phyloP scores from a whole-genome alignment of 1,284 basidiomycete genomes.

The Fomitopsis pinicola region DNA sequence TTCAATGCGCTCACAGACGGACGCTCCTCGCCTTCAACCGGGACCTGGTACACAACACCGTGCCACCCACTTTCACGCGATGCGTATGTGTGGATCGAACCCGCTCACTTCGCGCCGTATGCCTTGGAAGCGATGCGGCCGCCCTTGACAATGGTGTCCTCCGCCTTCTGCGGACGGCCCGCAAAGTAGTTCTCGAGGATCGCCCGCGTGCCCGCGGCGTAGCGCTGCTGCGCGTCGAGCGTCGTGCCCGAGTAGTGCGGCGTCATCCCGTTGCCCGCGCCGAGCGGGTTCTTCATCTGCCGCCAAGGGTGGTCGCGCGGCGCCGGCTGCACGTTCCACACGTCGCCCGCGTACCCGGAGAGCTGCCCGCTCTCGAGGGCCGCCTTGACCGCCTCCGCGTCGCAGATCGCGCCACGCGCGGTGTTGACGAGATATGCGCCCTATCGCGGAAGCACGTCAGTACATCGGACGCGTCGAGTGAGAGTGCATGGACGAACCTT shows the following conservation, averaged over 20 bases:
- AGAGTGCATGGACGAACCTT: constrained; percentile 33
- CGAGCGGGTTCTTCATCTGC: constrained; percentile 75
- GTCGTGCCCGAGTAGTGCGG: constrained; percentile 89
- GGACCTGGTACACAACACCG: too few species aligned
- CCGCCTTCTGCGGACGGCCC: constrained; percentile 66
- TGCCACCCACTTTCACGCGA: too few species aligned
- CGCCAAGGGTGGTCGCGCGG: constrained; percentile 87
- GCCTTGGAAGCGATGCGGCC: constrained; percentile 63
- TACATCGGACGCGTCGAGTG: background rate
- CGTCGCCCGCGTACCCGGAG: constrained; percentile 65
- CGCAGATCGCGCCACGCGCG: constrained; percentile 90
- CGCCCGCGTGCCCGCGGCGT: constrained; percentile 76
- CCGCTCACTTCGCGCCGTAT: constrained; percentile 26
- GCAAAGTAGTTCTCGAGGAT: constrained; percentile 81
- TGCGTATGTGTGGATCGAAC: too few species aligned
- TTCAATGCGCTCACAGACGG: background rate
- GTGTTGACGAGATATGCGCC: constrained; percentile 93
- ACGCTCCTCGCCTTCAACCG: background rate
- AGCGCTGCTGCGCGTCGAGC: constrained; percentile 88
- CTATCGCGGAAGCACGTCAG: background rate
- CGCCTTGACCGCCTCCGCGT: constrained; percentile 75
- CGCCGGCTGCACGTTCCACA: constrained; percentile 81
- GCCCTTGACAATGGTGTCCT: constrained; percentile 78
- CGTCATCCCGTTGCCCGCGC: constrained; percentile 84
- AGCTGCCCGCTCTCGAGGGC: constrained; percentile 81